Percentiles rank a stretch among this genome's conserved stretches.
These are phyloP conservation scores for Telopea speciosissima DNA, from an alignment of 177 flowering plant genomes.

Conservation along the genomic window DNA sequence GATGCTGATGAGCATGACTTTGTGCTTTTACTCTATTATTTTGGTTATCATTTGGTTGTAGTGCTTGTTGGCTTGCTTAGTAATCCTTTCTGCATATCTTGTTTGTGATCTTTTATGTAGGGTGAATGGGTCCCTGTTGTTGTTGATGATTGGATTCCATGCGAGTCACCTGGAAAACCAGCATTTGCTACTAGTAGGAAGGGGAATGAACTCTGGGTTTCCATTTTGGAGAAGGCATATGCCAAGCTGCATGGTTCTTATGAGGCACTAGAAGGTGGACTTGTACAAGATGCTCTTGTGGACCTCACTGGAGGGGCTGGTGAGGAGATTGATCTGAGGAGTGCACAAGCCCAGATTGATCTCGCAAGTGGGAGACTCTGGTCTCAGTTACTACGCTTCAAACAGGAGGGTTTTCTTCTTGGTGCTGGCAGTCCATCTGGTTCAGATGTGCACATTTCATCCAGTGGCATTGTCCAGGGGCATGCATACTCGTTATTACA, in stretches of 20 bases:
- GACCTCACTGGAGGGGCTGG: slow-evolving; percentile 99
- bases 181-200: slow-evolving; percentile 98
- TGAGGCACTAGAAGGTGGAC: slow-evolving; percentile 98
- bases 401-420: slow-evolving; percentile 92
- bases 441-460: slow-evolving; percentile 90
- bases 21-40: not conserved
- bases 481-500: slow-evolving; percentile 97
- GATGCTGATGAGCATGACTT: not conserved
- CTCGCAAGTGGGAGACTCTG: slow-evolving; percentile 99
- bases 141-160: slow-evolving; percentile 99
- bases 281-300: slow-evolving; percentile 99
- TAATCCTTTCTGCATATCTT: not conserved
- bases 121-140: slow-evolving; percentile 99
- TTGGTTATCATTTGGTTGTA: not conserved
- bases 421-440: slow-evolving; percentile 99
- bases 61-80: not conserved
- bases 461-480: slow-evolving; percentile 98
- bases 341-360: slow-evolving; percentile 91
- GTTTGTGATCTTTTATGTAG: slow-evolving; percentile 26
- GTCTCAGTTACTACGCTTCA: slow-evolving; percentile 94
- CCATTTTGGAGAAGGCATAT: slow-evolving; percentile 94
- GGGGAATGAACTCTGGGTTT: slow-evolving; percentile 92
- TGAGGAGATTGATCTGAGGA: slow-evolving; percentile 99
- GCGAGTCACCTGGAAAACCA: slow-evolving; percentile 90
- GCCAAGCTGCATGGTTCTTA: slow-evolving; percentile 98